Percentiles rank a stretch among this genome's conserved stretches.
These are phyloP conservation scores for Xerocomus brunneocitrinus DNA, from an alignment of 768 basidiomycete genomes.

Conservation along the genomic window DNA sequence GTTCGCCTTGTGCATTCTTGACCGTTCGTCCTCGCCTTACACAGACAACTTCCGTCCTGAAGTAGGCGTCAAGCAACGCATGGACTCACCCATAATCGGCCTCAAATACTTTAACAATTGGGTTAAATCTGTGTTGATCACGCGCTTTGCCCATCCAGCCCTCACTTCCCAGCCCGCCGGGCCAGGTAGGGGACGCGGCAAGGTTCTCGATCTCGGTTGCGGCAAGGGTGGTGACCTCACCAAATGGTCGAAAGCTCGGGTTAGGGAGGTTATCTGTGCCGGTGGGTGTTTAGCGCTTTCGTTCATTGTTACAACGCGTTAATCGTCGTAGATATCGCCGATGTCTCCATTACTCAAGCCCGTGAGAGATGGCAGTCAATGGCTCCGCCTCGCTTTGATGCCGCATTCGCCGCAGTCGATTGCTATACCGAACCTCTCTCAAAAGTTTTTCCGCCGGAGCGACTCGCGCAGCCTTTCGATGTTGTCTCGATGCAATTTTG, in stretches of 20 bases:
- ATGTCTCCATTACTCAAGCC: slow-evolving; percentile 87
- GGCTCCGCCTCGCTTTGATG: slow-evolving; percentile 58
- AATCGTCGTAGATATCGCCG: slow-evolving; percentile 69
- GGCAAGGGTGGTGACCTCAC: slow-evolving; percentile 98
- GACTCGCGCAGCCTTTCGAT: slow-evolving; percentile 72
- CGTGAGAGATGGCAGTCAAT: slow-evolving; percentile 57
- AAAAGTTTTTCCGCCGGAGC: slow-evolving; percentile 58
- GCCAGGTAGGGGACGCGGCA: slow-evolving; percentile 44
- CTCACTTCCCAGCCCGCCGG: slow-evolving; percentile 37
- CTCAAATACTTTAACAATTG: slow-evolving; percentile 99
- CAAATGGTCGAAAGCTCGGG: slow-evolving; percentile 89
- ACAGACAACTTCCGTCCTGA: slow-evolving; percentile 92
- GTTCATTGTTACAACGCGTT: background rate
- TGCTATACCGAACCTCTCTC: slow-evolving; percentile 77
- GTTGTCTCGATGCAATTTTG: slow-evolving; percentile 99
- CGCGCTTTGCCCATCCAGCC: slow-evolving; percentile 77
- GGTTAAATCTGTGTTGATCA: slow-evolving; percentile 97
- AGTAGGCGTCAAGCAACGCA: slow-evolving; percentile 78
- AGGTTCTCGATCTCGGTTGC: slow-evolving; percentile 94
- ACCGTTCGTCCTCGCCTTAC: slow-evolving; percentile 2
- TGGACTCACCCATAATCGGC: slow-evolving; percentile 91
- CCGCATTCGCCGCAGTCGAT: slow-evolving; percentile 81
- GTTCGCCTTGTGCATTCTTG: background rate
- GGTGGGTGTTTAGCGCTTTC: slow-evolving; percentile 46
- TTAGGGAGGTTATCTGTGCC: slow-evolving; percentile 74